A percentile compares a stretch with the other conserved stretches of the same genome.
These are phyloP conservation scores for Physcomitrellopsis africana DNA, from an alignment of 225 moss, liverwort and hornwort species.

Conservation along the genomic window DNA sequence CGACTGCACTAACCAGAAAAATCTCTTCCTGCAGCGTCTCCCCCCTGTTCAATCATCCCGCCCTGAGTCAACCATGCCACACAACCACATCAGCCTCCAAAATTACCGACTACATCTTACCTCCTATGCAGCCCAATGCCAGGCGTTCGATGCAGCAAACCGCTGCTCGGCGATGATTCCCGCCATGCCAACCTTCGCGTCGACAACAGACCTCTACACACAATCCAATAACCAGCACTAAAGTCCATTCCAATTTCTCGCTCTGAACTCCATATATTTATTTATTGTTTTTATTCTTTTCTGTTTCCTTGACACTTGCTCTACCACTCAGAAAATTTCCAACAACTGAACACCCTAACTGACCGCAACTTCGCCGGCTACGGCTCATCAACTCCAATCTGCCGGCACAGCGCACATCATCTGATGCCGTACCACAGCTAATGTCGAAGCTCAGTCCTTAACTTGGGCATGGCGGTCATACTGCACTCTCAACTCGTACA, in stretches of 20 bases:
- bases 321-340: not conserved
- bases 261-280: too few species aligned
- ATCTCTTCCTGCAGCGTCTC: conserved; percentile 45
- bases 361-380: conserved; percentile 2
- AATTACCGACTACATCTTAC: not conserved
- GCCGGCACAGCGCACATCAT: conserved; percentile 6
- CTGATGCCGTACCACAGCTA: not conserved
- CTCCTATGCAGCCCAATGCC: conserved; percentile 5
- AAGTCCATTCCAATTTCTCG: not conserved
- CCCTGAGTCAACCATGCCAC: conserved; percentile 21
- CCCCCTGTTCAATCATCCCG: conserved; percentile 54
- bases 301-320: not conserved
- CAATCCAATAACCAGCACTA: not conserved
- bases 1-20: conserved; percentile 43
- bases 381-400: conserved; percentile 16
- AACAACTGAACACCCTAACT: conserved; percentile 3
- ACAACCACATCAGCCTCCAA: conserved; percentile 8
- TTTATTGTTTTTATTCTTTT: too few species aligned
- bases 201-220: not conserved
- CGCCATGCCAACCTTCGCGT: conserved; percentile 5
- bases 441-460: not conserved
- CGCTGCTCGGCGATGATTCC: not conserved
- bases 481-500: not conserved
- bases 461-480: not conserved
- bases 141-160: not conserved